Conservation (phyloP, 345 rosid genomes). For the Corchorus olitorius region DNA sequence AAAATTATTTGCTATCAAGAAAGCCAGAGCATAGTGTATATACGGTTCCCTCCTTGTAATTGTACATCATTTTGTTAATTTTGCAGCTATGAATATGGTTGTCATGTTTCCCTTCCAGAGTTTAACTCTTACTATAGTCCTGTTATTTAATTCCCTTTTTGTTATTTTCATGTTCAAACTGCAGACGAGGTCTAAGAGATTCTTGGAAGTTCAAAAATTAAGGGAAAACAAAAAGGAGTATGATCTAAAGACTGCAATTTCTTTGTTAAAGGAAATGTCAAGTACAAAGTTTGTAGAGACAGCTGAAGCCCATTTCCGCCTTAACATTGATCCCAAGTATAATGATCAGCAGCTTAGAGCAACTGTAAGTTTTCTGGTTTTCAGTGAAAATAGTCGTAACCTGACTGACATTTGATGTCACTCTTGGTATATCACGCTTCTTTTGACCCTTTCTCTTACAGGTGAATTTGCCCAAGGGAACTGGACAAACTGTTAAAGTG, state of each 20-base stretch:
- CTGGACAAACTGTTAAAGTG: conserved; percentile 88
- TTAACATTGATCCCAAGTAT: conserved; percentile 93
- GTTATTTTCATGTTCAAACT: conserved; percentile 30
- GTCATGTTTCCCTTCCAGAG: neutral
- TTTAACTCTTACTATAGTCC: conserved; percentile 2
- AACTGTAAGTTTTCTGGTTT: conserved; percentile 55
- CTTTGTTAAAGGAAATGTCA: conserved; percentile 74
- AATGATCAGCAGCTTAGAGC: conserved; percentile 98
- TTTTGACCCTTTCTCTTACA: conserved; percentile 28
- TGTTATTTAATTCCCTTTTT: conserved; percentile 12
- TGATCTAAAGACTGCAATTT: conserved; percentile 68
- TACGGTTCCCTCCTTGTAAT: neutral
- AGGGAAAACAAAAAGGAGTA: conserved; percentile 87
- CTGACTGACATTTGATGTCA: neutral
- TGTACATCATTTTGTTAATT: neutral
- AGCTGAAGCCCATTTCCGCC: conserved; percentile 94
- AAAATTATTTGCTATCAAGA: neutral
- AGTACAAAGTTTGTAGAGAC: conserved; percentile 81
- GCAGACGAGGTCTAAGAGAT: conserved; percentile 97
- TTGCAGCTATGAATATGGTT: neutral
- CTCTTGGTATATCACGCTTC: neutral
- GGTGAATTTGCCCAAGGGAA: conserved; percentile 98
- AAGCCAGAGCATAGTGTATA: neutral
- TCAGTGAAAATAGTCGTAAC: neutral
- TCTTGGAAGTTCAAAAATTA: conserved; percentile 93